Evolutionary conservation across 2,329 filamentous ascomycete species (phyloP), one percentile per base, ranked within the genome.

Genomic region (Exophiala alcalophila): DNA sequence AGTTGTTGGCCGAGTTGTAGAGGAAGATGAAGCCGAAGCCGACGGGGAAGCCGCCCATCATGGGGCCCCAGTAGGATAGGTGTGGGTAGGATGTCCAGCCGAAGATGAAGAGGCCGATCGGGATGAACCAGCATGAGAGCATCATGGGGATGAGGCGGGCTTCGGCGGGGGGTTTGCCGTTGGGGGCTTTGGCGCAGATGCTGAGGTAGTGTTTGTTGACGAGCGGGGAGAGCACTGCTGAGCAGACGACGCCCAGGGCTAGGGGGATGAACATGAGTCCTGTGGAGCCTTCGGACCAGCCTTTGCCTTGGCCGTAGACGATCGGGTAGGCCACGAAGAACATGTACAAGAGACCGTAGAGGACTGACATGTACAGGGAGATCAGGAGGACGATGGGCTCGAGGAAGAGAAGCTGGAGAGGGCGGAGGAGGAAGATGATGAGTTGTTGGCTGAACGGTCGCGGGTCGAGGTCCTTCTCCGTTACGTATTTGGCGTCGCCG

Each of bases 241-340:
- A 84, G 28, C 67, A 47, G 2, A 91, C 12, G 11, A 92, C 86
- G 36, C 87, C 87, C 12, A 92, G 67, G 5, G 86, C 86, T 31
- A 92, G 63, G 2, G 86, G 86, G 50, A 92, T 89, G 64, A 94
- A 94, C 83, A 92, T 91, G 6, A 94, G 72, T 32, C 87, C 88
- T 0, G 86, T 89, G 19, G 71, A 81, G 24, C 84, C 77, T 19
- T 86, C 75, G 3, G 74, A 79, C 65, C 83, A 94, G 2, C 84
- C 84, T 66, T 94, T 94, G 46, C 85, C 84, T 63, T 80, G 72
- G 54, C 87, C 77, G 68, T 84, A 95, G 44, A 95, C 72, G 52
- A 80, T 77, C 21, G 79, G 77, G 59, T 61, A 66, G 53, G 69
- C 66, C 46, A 70, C 61, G 45, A 72, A 74, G 57, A 74, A 74